These are phyloP conservation scores for Magnusiomyces tetraspermus DNA, from an alignment of 1,139 yeast species.

Conservation along the genomic window DNA sequence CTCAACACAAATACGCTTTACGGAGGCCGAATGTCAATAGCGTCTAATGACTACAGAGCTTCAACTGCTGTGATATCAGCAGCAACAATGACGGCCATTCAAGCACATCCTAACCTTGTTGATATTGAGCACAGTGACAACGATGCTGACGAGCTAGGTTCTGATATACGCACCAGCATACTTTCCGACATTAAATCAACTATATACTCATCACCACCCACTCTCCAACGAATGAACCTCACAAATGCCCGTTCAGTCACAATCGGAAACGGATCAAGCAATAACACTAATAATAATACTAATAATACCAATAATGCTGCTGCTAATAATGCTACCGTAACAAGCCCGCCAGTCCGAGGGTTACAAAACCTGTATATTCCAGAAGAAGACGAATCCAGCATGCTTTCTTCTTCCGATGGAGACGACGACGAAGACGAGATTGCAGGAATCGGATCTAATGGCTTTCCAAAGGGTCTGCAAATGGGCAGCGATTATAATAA, in stretches of 20 bases:
- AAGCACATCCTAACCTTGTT: constrained; percentile 27
- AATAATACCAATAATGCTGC: not conserved
- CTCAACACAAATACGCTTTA: constrained; percentile 9
- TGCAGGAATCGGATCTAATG: not conserved
- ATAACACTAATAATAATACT: too few relatives aligned
- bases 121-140: constrained; percentile 21
- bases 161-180: not conserved
- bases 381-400: constrained; percentile 6
- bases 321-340: not conserved
- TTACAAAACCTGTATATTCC: constrained; percentile 8
- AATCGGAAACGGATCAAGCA: too few relatives aligned
- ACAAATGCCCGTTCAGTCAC: constrained; percentile 10
- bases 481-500: too few relatives aligned
- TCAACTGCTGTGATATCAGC: constrained; percentile 26
- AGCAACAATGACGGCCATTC: constrained; percentile 27
- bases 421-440: constrained; percentile 4
- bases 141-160: not conserved
- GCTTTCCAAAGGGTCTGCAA: not conserved
- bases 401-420: constrained; percentile 2
- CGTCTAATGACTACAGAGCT: constrained; percentile 29
- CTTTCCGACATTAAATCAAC: not conserved
- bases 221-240: constrained; percentile 5
- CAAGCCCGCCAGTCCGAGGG: not conserved
- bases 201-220: constrained; percentile 1
- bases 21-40: constrained; percentile 24